phyloP scores from a whole-genome alignment of 257 asterid genomes.

The Leonotis leonurus region DNA sequence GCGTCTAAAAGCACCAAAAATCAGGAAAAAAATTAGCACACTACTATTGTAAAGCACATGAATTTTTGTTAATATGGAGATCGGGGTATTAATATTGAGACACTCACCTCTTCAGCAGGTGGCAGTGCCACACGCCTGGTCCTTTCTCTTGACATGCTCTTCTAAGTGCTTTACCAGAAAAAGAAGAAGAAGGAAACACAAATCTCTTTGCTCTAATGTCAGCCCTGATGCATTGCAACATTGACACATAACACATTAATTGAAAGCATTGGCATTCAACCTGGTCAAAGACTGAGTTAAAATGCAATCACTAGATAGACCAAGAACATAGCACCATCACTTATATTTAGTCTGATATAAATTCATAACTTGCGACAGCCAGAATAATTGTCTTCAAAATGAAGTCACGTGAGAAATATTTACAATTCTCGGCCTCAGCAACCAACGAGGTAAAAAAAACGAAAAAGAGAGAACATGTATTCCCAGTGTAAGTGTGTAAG shows the following conservation, averaged over 20 bases:
- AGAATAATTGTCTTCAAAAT: neutral
- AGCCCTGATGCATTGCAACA: neutral
- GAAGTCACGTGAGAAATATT: neutral
- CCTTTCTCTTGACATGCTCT: constrained; percentile 71
- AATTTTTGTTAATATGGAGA: too few relatives aligned
- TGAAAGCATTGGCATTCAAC: too few relatives aligned
- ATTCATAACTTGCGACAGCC: neutral
- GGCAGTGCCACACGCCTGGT: constrained; percentile 52
- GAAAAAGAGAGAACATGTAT: neutral
- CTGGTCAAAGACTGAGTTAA: neutral
- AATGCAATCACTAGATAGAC: neutral
- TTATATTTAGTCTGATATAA: too few relatives aligned
- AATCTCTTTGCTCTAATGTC: neutral
- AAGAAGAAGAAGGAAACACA: neutral
- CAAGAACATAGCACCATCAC: too few relatives aligned
- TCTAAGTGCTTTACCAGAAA: neutral
- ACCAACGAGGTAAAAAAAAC: too few relatives aligned
- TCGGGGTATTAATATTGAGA: constrained; percentile 4
- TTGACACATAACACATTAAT: too few relatives aligned
- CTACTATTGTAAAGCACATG: too few relatives aligned
- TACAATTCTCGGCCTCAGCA: neutral
- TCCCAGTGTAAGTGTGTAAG: neutral
- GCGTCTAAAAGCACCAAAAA: neutral
- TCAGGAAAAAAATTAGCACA: neutral
- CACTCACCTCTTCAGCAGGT: constrained; percentile 62